Evolutionary conservation across 169 alveolate species (phyloP), one percentile per base, ranked within the genome.

Genomic region (Eimeria acervulina): DNA sequence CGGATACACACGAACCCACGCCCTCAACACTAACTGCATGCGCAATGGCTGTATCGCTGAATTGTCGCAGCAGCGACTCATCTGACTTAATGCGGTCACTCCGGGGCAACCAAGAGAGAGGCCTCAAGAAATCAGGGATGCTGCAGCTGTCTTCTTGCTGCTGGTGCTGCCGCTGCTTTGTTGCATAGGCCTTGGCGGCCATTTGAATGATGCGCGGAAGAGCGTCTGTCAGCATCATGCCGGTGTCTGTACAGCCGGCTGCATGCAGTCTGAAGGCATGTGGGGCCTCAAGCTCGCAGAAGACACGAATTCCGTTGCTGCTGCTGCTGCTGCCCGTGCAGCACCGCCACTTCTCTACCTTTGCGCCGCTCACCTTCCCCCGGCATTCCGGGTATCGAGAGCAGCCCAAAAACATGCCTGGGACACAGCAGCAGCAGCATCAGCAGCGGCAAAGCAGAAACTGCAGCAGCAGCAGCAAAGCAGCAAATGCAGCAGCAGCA

Each of bases 381-480:
- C 78, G 84, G 36, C 96, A 93, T 1, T 51, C 61, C 19, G 96
- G 96, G 93, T 70, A 93, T 26, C 59, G 52, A 28, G 68, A 19
- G 61, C 96, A 93, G 7, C 96, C 96, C 74, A 93, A 80, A 47
- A 93, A 93, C 72, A 88, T 52, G 61, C 96, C 96, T 93, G 92
- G 68, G 80, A 89, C 61, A 6, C 19, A 88, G 44, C 83, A 63
- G 85, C 26, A 19, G 85, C 87, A 44, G 42, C 47, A n/a, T 12
- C 38, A 47, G 90, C 70, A 81, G 42, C 72, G 51, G 90, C 90
- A 44, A 2, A n/a, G n/a, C 66, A 55, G 66, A 12, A 55, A 55
- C 66, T 12, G 26, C n/a, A 31, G 44, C 40, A 68, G 44, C 78
- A 68, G 4, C 40, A 68, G 78, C 78, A 68, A 68, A 17, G 10